Base-by-base conservation (phyloP, 306 rosid genomes). In the Spatholobus suberectus region DNA sequence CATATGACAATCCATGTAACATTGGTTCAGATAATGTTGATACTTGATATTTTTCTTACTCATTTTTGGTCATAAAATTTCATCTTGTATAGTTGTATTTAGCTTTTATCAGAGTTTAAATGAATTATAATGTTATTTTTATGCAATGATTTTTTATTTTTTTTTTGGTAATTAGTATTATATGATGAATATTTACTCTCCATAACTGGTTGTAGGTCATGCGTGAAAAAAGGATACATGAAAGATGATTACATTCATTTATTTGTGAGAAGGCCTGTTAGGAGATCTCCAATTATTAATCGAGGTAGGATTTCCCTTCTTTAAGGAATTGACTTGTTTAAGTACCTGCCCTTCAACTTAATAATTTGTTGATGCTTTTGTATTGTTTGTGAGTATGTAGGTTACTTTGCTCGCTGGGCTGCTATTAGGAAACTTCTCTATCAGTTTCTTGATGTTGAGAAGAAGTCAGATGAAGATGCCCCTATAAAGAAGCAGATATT, bases 331-430 rank as follows among this genome's bases (percentile, higher is more conserved):
- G 37, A 29, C 47, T 72, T 81, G 43, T 78, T 73, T 51, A 43
- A 49, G 51, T 78, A n/a, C 77, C 6, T 57, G 27, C 44, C 40
- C 78, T 74, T 63, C 69, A 38, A 44, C 62, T 68, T 32, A 32
- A 38, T 57, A 61, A 70, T 75, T 73, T 20, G 55, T 75, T 51
- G 37, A 69, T 80, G 4, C 61, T 5, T 57, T 84, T 34, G 35
- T 55, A 26, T 81, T 74, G 55, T 67, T 67, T 81, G 54, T 55
- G 76, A 52, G 3, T 77, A 35, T 75, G 47, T 82, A 96, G 98
- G 98, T 66, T 96, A 94, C 87, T 96, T 90, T 86, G 84, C 99
- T 62, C 96, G 97, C 51, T 91, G 96, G 97, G 98, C 97, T 47
- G 98, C 92, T 63, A 55, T 96, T 44, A 89, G 92, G 85, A 89